Evolutionary conservation across 768 basidiomycete genomes (phyloP), one percentile per base, ranked within the genome.

Genomic region (Amanita molliuscula): DNA sequence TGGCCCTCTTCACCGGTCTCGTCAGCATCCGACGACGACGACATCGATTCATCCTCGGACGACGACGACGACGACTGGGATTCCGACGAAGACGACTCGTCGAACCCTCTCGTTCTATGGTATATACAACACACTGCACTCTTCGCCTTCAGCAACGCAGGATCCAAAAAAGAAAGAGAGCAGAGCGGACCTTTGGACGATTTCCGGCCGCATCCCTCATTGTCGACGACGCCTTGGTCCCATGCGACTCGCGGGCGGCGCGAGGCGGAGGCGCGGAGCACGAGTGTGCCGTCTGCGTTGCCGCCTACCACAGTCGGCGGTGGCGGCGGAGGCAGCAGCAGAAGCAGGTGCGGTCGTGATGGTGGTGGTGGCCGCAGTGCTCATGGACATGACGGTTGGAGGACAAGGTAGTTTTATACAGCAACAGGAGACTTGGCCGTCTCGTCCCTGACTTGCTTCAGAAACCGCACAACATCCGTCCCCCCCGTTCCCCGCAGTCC

Each of bases 111-210:
- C 1, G 85, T 84, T 61, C 84, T 87, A 62, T 92, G 89, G 60
- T 93, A 95, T 59, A 97, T 95, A 64, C 93, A 97, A 63, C 93
- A 97, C 44, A 96, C 93, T 97, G 47, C 20, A 55, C 23, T 23
- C 23, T 26, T 3, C 15, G 11, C 15, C 1, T 29, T 29, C 4
- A 11, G 44, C 16, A 44, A n/a, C 20, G 5, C 4, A 6, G 4
- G 15, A 15, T 23, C 3, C 47, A 46, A 38, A 44, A 34, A 44
- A 44, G 23, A 3, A 26, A 21, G 47, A 46, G 29, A 16, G 47
- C 31, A 4, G 13, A 3, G 77, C 86, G 54, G 56, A 95, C 94
- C 92, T 69, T 97, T 97, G 25, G 90, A 91, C 55, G 86, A 89
- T 67, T 96, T 95, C 74, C 77, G 82, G 6, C 89, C 90, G 52